phyloP scores from a whole-genome alignment of 768 basidiomycete genomes.

The Phaeotremella fagi region DNA sequence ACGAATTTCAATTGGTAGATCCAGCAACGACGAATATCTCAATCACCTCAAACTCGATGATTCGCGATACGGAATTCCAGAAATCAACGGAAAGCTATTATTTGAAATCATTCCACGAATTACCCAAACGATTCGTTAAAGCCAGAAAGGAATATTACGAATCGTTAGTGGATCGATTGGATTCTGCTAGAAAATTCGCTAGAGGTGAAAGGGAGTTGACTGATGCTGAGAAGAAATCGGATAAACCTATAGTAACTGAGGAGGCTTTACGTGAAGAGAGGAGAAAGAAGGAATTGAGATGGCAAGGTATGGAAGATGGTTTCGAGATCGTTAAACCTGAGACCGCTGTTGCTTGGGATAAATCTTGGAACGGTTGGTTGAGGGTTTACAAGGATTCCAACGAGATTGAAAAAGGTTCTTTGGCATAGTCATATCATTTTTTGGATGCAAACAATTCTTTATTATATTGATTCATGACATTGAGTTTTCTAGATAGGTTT shows the following conservation, averaged over 20 bases:
- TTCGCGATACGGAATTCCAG: constrained; percentile 54
- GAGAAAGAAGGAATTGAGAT: constrained; percentile 79
- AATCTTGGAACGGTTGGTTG: constrained; percentile 60
- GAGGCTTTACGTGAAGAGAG: constrained; percentile 83
- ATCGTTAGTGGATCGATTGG: constrained; percentile 62
- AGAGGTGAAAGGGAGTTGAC: constrained; percentile 75
- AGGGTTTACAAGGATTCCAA: constrained; percentile 54
- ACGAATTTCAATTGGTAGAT: neutral
- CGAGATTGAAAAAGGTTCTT: neutral
- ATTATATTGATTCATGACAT: no score
- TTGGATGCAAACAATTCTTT: neutral
- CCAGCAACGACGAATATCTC: neutral
- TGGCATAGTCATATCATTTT: neutral
- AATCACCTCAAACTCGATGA: neutral
- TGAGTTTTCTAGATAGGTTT: no score
- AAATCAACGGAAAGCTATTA: constrained; percentile 63
- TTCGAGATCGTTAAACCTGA: constrained; percentile 72
- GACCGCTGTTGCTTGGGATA: constrained; percentile 67
- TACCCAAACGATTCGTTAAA: constrained; percentile 57
- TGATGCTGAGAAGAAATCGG: constrained; percentile 60
- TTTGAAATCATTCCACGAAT: constrained; percentile 50
- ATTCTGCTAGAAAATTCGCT: constrained; percentile 68
- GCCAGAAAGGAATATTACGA: constrained; percentile 73
- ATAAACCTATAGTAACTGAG: constrained; percentile 74
- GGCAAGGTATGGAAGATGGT: constrained; percentile 72